Evolutionary conservation across 306 rosid species (phyloP).

Genomic region (Prosopis cineraria): DNA sequence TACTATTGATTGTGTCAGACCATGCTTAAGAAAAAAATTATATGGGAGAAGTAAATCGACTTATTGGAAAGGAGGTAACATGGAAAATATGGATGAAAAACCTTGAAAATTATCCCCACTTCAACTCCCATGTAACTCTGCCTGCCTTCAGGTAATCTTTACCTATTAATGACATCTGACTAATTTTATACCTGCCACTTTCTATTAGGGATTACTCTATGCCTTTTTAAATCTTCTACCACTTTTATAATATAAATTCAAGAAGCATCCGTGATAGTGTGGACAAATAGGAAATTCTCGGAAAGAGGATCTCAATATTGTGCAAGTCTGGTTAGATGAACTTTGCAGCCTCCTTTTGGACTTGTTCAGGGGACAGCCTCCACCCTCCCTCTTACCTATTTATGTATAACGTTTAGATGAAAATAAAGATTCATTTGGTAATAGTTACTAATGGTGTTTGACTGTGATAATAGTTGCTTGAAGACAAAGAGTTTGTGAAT

Average conservation of each 20-base stretch:
- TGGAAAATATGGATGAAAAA: not conserved
- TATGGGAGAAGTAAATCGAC: not conserved
- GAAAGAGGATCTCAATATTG: not conserved
- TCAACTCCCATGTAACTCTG: not conserved
- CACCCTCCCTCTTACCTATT: not conserved
- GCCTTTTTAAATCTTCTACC: not conserved
- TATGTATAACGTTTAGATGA: conserved; percentile 19
- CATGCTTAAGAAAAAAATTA: not conserved
- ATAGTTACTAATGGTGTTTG: conserved; percentile 9
- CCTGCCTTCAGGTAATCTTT: not conserved
- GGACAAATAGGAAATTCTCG: not conserved
- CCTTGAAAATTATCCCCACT: not conserved
- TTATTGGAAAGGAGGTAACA: not conserved
- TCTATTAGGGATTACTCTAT: not conserved
- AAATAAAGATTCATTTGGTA: not conserved
- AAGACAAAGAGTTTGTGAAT: conserved; percentile 44
- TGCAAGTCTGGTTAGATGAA: not conserved
- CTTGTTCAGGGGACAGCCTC: not conserved
- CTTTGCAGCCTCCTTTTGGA: not conserved
- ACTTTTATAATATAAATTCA: not conserved
- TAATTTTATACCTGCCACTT: not conserved
- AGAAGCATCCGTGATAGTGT: not conserved
- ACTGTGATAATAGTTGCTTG: conserved; percentile 52
- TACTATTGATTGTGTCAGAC: not conserved
- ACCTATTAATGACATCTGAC: not conserved